Evolutionary conservation across 2,329 filamentous ascomycete species (phyloP), one percentile per base, ranked within the genome.

Genomic region (Calonectria pseudoreteaudii): DNA sequence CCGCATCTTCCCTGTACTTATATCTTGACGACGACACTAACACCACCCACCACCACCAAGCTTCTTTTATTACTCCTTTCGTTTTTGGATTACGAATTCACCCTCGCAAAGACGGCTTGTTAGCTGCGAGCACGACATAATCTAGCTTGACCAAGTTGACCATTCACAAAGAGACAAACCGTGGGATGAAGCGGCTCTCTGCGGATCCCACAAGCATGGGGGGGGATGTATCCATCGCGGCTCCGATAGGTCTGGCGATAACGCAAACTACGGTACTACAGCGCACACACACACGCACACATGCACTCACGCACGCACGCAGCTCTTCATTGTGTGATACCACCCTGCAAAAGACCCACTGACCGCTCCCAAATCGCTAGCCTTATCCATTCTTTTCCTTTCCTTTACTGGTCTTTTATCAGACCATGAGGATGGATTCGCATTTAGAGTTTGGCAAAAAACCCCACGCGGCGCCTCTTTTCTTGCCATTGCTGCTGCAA

Each of bases 51-150:
- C 13, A 26, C 60, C 14, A 16, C 50, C 16, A 18, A 18, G 26
- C 14, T n/a, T n/a, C 26, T 30, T 28, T 23, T 31, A 18, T 26
- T 30, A 4, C n/a, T 20, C 30, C 16, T 38, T n/a, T n/a, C n/a
- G 23, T 3, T 20, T 16, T 65, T 65, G 18, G 14, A 44, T 65
- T 65, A 34, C 28, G 38, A 65, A 31, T 44, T 31, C 60, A 47
- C 52, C 20, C 23, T 20, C 18, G 23, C 30, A 49, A 71, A 58
- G 47, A 31, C 62, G 50, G 60, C 50, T 31, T 50, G 38, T 50
- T 67, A 71, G 69, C 36, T 58, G 62, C 60, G 52, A 71, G 69
- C 69, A 71, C 69, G 69, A 67, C 69, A 71, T 71, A 28, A n/a
- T 62, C 49, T 58, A 66, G 50, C 26, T 26, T 50, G 16, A 14